phyloP scores from a whole-genome alignment of 2,329 filamentous ascomycete species.

The Pseudohalonectria lignicola region DNA sequence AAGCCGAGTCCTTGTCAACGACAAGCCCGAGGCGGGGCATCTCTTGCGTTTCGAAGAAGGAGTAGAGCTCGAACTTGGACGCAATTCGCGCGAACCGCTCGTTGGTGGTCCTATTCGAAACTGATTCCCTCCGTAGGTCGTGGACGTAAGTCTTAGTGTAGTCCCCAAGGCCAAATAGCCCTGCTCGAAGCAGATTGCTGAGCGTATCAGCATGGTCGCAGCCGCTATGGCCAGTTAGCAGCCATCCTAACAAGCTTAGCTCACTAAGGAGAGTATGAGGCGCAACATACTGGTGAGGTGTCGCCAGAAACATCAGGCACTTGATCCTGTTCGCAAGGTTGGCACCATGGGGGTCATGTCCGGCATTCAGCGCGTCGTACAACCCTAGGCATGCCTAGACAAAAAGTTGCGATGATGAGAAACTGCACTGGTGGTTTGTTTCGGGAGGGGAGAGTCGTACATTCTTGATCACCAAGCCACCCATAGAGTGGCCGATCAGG shows the following conservation, averaged over 20 bases:
- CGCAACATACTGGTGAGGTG: slow-evolving; percentile 19
- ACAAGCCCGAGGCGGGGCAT: slow-evolving; percentile 1
- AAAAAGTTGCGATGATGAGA: background rate
- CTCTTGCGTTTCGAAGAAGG: slow-evolving; percentile 25
- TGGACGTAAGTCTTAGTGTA: slow-evolving; percentile 10
- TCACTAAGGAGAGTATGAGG: background rate
- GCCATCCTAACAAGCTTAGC: background rate
- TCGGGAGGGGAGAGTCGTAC: slow-evolving; percentile 24
- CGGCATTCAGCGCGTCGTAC: background rate
- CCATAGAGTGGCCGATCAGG: slow-evolving; percentile 34
- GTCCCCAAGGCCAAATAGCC: slow-evolving; percentile 5
- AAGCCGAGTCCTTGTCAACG: slow-evolving; percentile 1
- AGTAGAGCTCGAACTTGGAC: slow-evolving; percentile 23
- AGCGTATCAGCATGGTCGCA: slow-evolving; percentile 21
- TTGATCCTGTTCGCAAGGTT: slow-evolving; percentile 16
- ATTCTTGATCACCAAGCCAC: slow-evolving; percentile 26
- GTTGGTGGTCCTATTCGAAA: slow-evolving; percentile 23
- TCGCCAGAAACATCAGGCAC: slow-evolving; percentile 26
- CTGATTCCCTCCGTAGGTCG: slow-evolving; percentile 10
- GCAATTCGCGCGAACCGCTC: slow-evolving; percentile 29
- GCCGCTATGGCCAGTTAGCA: slow-evolving; percentile 11
- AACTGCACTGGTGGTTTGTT: slow-evolving; percentile 1
- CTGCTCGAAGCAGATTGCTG: slow-evolving; percentile 8
- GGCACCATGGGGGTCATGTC: slow-evolving; percentile 16
- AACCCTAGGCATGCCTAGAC: background rate